Percentiles rank a stretch among this genome's conserved stretches.
Conservation (phyloP, 75 land plant genomes). For the Isoetes taiwanensis region DNA sequence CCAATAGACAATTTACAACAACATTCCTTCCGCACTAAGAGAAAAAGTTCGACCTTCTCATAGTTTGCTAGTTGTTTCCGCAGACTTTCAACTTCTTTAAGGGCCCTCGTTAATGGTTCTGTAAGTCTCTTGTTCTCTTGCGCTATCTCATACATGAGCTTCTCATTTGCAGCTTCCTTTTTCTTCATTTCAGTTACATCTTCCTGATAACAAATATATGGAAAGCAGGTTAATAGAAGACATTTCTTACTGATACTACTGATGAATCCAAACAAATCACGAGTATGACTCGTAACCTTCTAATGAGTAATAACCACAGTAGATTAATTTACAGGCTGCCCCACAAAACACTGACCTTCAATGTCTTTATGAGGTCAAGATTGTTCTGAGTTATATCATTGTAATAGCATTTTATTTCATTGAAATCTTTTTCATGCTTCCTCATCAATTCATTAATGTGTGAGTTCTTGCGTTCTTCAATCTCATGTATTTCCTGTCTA, state of each 20-base stretch:
- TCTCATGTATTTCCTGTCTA: constrained; percentile 28
- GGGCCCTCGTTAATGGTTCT: constrained; percentile 23
- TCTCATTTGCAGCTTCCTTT: constrained; percentile 31
- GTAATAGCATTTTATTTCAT: constrained; percentile 32
- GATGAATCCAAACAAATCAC: no score
- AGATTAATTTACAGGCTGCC: background rate
- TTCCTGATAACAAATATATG: constrained; percentile 4
- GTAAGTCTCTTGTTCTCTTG: constrained; percentile 30
- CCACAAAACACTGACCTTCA: constrained; percentile 16
- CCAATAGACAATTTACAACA: no score
- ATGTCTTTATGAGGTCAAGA: constrained; percentile 27
- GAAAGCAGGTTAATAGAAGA: background rate
- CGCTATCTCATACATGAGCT: constrained; percentile 28
- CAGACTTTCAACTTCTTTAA: constrained; percentile 23
- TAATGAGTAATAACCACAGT: background rate
- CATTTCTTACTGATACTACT: background rate
- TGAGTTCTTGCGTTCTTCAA: constrained; percentile 29
- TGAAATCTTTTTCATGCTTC: constrained; percentile 32
- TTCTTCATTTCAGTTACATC: constrained; percentile 31
- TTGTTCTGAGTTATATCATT: constrained; percentile 33
- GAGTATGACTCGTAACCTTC: no score
- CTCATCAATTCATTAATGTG: constrained; percentile 29
- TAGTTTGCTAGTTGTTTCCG: constrained; percentile 15
- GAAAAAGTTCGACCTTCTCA: no score
- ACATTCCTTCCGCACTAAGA: no score